Conservation (phyloP, 805 yeast species). For the Candida koratica region DNA sequence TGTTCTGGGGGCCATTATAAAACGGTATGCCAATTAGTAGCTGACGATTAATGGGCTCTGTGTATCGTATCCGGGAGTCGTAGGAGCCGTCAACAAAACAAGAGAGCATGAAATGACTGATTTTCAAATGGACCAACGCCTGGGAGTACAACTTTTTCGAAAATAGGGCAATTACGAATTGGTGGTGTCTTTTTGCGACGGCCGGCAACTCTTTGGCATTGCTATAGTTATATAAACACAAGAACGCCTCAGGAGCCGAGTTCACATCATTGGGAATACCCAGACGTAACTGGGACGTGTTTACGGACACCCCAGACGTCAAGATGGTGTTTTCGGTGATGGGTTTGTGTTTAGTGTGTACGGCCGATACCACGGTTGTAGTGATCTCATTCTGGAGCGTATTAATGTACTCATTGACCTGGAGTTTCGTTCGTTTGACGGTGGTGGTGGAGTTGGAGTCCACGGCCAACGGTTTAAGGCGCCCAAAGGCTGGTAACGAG, state of each 20-base stretch:
- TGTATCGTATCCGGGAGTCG: not conserved
- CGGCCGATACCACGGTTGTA: too few species aligned
- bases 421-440: not conserved
- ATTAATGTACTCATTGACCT: not conserved
- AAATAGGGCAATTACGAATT: slow-evolving; percentile 20
- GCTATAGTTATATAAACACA: slow-evolving; percentile 10
- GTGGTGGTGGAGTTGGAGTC: not conserved
- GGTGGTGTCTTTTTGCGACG: slow-evolving; percentile 26
- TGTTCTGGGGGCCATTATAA: not conserved
- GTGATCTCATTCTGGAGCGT: not conserved
- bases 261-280: not conserved
- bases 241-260: slow-evolving; percentile 8
- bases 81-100: not conserved
- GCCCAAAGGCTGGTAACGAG: not conserved
- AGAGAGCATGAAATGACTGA: not conserved
- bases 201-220: slow-evolving; percentile 7
- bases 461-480: not conserved
- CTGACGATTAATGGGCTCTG: not conserved
- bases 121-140: slow-evolving; percentile 17
- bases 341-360: not conserved
- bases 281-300: not conserved
- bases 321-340: not conserved
- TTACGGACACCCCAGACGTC: not conserved
- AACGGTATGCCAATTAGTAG: slow-evolving; percentile 1
- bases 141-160: slow-evolving; percentile 5